Percentiles rank a stretch among this genome's conserved stretches.
Conservation (phyloP, 139 green algal species). For the Haematococcus sp. region DNA sequence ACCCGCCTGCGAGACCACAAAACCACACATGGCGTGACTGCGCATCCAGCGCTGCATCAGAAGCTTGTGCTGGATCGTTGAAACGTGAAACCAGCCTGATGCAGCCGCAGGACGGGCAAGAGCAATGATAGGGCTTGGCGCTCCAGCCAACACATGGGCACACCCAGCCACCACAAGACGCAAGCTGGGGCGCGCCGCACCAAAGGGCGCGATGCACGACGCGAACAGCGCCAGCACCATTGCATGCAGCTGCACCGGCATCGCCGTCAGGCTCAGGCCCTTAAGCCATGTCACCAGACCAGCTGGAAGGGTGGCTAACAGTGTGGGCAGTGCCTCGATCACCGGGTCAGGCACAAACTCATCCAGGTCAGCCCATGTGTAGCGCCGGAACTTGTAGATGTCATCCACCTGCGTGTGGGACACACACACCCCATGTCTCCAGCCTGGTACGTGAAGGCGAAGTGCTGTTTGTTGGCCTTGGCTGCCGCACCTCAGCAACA, state of each 20-base stretch:
- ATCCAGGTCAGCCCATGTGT: constrained; percentile 42
- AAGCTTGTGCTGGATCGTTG: too few relatives aligned
- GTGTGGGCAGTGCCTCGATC: background rate
- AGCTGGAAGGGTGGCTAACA: background rate
- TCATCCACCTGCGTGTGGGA: constrained; percentile 17
- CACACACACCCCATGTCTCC: background rate
- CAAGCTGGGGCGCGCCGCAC: too few relatives aligned
- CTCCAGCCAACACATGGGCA: too few relatives aligned
- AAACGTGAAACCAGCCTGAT: too few relatives aligned
- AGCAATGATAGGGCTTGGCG: too few relatives aligned
- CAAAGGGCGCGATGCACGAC: constrained; percentile 95
- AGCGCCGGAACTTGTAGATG: constrained; percentile 57
- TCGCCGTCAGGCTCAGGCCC: constrained; percentile 19
- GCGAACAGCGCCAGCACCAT: constrained; percentile 88
- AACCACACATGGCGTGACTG: background rate
- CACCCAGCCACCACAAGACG: constrained; percentile 6
- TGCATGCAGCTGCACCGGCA: constrained; percentile 68
- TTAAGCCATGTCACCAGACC: background rate
- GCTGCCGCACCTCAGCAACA: too few relatives aligned
- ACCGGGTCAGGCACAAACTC: constrained; percentile 5
- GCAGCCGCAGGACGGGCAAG: too few relatives aligned
- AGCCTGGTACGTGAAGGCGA: too few relatives aligned
- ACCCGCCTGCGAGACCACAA: constrained; percentile 64
- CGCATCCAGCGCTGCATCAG: too few relatives aligned
- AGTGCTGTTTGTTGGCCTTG: too few relatives aligned